phyloP scores from a whole-genome alignment of 2,329 filamentous ascomycete species.

The Emergomyces pasteurianus region DNA sequence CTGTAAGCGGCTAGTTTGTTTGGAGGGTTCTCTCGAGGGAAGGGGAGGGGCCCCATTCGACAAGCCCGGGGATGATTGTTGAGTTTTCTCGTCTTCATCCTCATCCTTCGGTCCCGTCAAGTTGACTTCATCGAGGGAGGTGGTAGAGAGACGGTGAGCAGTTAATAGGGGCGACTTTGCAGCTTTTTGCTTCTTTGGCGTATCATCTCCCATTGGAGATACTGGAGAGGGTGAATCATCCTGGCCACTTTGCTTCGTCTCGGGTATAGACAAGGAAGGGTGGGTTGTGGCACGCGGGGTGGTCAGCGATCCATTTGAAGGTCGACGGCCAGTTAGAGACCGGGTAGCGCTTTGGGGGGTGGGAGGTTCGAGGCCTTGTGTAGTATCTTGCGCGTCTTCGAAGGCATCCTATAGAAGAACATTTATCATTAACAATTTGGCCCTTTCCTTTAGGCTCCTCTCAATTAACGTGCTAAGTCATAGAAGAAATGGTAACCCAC shows the following conservation, averaged over 20 bases:
- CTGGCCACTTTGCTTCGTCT: constrained; percentile 12
- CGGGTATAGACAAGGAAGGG: constrained; percentile 15
- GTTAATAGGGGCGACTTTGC: constrained; percentile 43
- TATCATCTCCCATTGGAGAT: constrained; percentile 23
- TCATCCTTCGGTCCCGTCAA: constrained; percentile 49
- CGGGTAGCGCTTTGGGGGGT: constrained; percentile 38
- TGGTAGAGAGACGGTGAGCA: constrained; percentile 43
- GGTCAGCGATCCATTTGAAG: constrained; percentile 25
- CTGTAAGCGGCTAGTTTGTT: constrained; percentile 24
- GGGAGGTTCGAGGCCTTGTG: constrained; percentile 15
- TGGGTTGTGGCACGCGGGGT: constrained; percentile 27
- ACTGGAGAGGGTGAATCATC: constrained; percentile 14
- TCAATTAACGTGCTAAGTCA: neutral
- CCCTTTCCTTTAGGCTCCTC: neutral
- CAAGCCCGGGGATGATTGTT: neutral
- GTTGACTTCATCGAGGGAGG: constrained; percentile 54
- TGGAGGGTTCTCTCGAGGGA: constrained; percentile 23
- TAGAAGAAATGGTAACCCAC: constrained; percentile 15
- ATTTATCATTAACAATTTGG: neutral
- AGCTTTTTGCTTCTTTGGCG: constrained; percentile 22
- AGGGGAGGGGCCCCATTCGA: constrained; percentile 18
- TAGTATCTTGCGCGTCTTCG: constrained; percentile 64
- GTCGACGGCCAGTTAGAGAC: constrained; percentile 44
- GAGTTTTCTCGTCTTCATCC: constrained; percentile 17
- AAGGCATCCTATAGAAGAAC: constrained; percentile 54